Conservation (phyloP, 2,329 filamentous ascomycete species). For the Paecilomyces dactylethromorphus region DNA sequence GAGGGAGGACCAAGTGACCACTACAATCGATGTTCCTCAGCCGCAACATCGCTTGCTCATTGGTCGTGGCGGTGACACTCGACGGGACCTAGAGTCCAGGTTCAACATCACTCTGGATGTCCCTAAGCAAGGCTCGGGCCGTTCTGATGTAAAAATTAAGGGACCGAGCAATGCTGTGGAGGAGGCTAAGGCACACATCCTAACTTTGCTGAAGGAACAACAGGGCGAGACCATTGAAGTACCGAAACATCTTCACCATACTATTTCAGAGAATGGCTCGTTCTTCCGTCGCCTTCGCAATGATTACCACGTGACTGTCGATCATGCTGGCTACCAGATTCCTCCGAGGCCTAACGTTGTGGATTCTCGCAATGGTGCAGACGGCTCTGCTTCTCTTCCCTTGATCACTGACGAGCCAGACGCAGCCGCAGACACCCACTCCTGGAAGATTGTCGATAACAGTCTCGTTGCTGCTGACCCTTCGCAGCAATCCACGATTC, state of each 20-base stretch:
- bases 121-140: conserved; percentile 77
- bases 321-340: conserved; percentile 74
- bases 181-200: conserved; percentile 79
- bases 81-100: conserved; percentile 76
- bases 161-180: conserved; percentile 73
- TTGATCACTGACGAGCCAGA: conserved; percentile 84
- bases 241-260: conserved; percentile 75
- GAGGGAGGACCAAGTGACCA: conserved; percentile 74
- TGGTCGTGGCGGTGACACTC: conserved; percentile 81
- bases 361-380: conserved; percentile 46
- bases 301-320: conserved; percentile 82
- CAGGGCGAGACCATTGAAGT: conserved; percentile 83
- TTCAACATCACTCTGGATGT: conserved; percentile 86
- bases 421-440: conserved; percentile 60
- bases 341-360: conserved; percentile 60
- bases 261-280: conserved; percentile 73
- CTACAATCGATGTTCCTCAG: conserved; percentile 72
- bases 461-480: conserved; percentile 17
- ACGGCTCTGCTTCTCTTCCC: conserved; percentile 60
- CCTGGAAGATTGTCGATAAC: conserved; percentile 72
- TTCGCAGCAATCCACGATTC: conserved; percentile 40
- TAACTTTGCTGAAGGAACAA: conserved; percentile 70
- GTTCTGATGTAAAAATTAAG: conserved; percentile 78
- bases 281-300: conserved; percentile 88
- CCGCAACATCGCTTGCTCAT: conserved; percentile 90